Base-by-base conservation (phyloP, 2,329 filamentous ascomycete genomes). In the Setomelanomma holmii region DNA sequence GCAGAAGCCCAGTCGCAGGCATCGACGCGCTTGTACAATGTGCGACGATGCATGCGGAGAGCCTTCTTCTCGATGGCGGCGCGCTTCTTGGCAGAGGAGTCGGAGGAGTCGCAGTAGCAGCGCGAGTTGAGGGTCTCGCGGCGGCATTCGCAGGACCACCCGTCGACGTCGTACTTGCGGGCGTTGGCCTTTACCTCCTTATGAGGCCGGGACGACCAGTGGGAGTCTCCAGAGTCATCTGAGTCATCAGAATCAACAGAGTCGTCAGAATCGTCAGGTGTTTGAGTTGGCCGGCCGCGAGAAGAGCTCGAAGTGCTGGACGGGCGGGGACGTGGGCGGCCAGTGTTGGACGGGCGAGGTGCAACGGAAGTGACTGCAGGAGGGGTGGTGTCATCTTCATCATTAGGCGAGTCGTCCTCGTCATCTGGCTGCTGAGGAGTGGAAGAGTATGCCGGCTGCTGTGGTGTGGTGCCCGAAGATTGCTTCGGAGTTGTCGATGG, bases 1-100 rank as follows among this genome's bases (percentile, higher is more conserved):
- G 78, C 76, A 8, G 64, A 50, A 20, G 59, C 51, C 64, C 73
- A 80, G 11, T 74, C 62, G 12, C 76, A 66, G 8, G 61, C 61
- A 47, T 70, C 64, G 4, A 66, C 54, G 19, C 68, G 68, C 47
- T 72, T 72, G 48, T 60, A 57, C 14, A 64, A 51, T 2, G 60
- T 68, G 53, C 69, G 69, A 40, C 67, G 62, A 51, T 71, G 67
- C 40, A 71, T 55, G 20, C 64, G 61, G 7, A 72, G 64, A 30
- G 65, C 70, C 51, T 73, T 65, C 55, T 69, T 69, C 56, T 73
- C 69, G 39, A 68, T 50, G 7, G 57, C 41, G 4, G 58, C 64
- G 45, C 63, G 65, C 46, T 64, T 69, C 39, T 56, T 62, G 33
- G 48, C 27, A 4, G 62, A 55, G 12, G 49, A 54, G 41, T 60